A percentile compares a stretch with the other conserved stretches of the same genome.
phyloP scores from a whole-genome alignment of 2,329 filamentous ascomycete species.

The Beauveria scarabaeidicola region DNA sequence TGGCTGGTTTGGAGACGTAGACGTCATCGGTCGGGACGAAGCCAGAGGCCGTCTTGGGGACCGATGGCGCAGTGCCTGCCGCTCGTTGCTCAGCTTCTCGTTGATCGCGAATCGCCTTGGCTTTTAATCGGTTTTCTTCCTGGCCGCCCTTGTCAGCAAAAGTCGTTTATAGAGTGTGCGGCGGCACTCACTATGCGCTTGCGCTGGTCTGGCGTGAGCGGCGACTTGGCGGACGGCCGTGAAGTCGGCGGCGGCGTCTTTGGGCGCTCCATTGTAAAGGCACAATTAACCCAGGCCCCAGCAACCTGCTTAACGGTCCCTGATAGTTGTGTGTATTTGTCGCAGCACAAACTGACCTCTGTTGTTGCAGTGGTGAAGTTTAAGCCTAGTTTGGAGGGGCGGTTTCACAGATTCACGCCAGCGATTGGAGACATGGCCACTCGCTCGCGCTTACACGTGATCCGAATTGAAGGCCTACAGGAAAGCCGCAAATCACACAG shows the following conservation, averaged over 20 bases:
- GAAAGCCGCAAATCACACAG: background rate
- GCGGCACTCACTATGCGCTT: slow-evolving; percentile 42
- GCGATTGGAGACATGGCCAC: background rate
- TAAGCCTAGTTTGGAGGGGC: slow-evolving; percentile 18
- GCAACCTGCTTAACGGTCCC: background rate
- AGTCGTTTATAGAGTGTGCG: background rate
- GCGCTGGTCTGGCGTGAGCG: slow-evolving; percentile 46
- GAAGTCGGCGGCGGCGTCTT: slow-evolving; percentile 35
- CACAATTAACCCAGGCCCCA: background rate
- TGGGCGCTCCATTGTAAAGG: slow-evolving; percentile 35
- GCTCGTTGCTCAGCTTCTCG: slow-evolving; percentile 54
- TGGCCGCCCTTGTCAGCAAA: slow-evolving; percentile 26
- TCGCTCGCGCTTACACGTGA: slow-evolving; percentile 4
- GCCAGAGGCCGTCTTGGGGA: slow-evolving; percentile 50
- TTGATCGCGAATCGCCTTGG: slow-evolving; percentile 76
- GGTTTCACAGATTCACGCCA: background rate
- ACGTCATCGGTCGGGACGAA: slow-evolving; percentile 64
- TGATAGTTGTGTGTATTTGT: background rate
- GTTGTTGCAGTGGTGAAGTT: background rate
- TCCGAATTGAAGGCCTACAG: background rate
- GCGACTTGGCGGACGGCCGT: slow-evolving; percentile 29
- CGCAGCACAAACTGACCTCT: background rate
- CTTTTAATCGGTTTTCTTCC: slow-evolving; percentile 82
- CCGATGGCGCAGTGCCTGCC: slow-evolving; percentile 31
- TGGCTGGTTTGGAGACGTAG: slow-evolving; percentile 36